Evolutionary conservation across 78 protist genomes (phyloP), one percentile per base, ranked within the genome.

Genomic region (Planoprotostelium fungivorum): DNA sequence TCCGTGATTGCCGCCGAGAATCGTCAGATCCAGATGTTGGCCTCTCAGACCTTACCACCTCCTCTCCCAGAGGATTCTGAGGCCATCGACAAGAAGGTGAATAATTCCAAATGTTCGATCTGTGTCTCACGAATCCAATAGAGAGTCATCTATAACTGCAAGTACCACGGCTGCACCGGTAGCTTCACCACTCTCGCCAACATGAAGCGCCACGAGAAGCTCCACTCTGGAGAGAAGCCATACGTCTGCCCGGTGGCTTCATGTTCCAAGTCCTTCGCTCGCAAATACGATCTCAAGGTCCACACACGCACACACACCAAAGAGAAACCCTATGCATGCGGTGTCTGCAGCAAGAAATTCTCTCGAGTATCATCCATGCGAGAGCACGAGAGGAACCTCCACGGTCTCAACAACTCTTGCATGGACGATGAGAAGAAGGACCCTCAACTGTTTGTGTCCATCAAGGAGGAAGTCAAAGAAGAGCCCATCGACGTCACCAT

Each of bases 301-400:
- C 97, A 96, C 90, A 36, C 87, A 35, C 90, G 96, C 37, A 90
- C 95, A 0, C 97, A 96, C 87, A 96, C 97, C 31, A 95, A 95
- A 25, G 97, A 96, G 90, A 90, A 87, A 35, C 96, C 96, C 1
- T 96, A 89, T 35, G 38, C 36, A 31, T 96, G 97, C 35, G 36
- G 86, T n/a, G 85, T 87, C 38, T 96, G 97, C 85, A 90, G 89
- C 29, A 95, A 93, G 88, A 35, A 86, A 36, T 95, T 94, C 85
- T 90, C 95, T 0, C 87, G 95, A 34, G 83, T 38, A 29, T 89
- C 91, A 1, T 88, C 91, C 86, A 63, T 93, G 28, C 28, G 92
- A 31, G 35, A 86, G n/a, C 97, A 96, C 87, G 89, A 91, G 73
- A 36, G 92, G 83, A 89, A 51, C 73, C 5, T 51, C 16, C 73